phyloP scores from a whole-genome alignment of 2,329 filamentous ascomycete genomes.

The Parasarocladium wereldwijsianum region DNA sequence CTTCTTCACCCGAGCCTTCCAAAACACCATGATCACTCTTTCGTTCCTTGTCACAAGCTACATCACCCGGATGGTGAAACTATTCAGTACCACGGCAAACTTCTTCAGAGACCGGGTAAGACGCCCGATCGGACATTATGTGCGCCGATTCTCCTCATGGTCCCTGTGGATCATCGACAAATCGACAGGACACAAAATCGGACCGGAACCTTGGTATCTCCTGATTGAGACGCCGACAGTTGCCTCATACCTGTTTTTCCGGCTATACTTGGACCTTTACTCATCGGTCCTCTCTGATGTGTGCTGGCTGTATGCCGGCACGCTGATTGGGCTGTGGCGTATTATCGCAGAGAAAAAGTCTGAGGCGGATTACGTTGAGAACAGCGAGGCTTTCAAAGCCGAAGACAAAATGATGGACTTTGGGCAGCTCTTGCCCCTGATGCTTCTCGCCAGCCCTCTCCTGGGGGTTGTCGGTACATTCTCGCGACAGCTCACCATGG shows the following conservation, averaged over 20 bases:
- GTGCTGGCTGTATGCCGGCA: slow-evolving; percentile 1
- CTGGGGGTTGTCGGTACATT: slow-evolving; percentile 1
- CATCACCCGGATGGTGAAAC: background rate
- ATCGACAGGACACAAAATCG: background rate
- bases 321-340: slow-evolving; percentile 1
- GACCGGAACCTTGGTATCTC: slow-evolving; percentile 1
- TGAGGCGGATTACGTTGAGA: background rate
- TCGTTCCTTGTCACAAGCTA: slow-evolving; percentile 1
- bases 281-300: slow-evolving; percentile 2
- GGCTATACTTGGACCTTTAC: background rate
- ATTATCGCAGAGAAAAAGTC: slow-evolving; percentile 1
- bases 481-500: background rate
- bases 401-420: slow-evolving; percentile 3
- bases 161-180: background rate
- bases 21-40: slow-evolving; percentile 1
- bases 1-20: background rate
- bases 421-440: slow-evolving; percentile 1
- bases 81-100: slow-evolving; percentile 1
- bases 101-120: slow-evolving; percentile 2
- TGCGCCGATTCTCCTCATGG: slow-evolving; percentile 1
- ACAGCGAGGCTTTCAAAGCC: background rate
- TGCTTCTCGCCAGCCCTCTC: slow-evolving; percentile 2
- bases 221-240: background rate
- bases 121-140: background rate
- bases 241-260: slow-evolving; percentile 1